phyloP scores from a whole-genome alignment of 306 rosid genomes.

The Argentina anserina region DNA sequence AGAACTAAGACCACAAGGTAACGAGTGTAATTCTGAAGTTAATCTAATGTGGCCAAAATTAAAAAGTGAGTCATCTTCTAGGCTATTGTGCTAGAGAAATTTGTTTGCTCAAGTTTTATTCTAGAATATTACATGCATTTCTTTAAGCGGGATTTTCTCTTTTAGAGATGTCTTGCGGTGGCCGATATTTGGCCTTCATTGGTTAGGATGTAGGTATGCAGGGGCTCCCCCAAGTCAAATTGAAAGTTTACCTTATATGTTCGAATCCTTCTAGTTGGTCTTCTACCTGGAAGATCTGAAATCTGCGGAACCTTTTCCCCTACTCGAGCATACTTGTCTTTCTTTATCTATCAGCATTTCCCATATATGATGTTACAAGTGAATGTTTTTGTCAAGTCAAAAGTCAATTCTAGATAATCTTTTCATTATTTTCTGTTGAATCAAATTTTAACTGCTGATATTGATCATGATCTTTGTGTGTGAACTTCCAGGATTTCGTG shows the following conservation, averaged over 20 bases:
- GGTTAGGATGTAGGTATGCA: background rate
- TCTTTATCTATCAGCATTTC: background rate
- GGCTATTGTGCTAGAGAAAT: no score
- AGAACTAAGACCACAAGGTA: no score
- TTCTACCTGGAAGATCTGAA: background rate
- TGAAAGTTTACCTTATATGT: background rate
- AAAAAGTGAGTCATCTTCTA: no score
- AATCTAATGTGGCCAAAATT: no score
- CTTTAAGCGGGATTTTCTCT: background rate
- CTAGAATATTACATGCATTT: background rate
- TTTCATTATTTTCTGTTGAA: background rate
- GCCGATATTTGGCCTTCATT: background rate
- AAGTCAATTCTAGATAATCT: background rate
- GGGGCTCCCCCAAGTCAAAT: background rate
- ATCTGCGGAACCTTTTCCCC: background rate
- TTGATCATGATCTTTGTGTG: background rate
- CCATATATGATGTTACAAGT: background rate
- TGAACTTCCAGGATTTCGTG: slow-evolving; percentile 6
- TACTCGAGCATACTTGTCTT: background rate
- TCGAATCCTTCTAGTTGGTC: background rate
- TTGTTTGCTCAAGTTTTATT: no score
- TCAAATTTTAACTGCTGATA: background rate
- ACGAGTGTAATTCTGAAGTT: no score
- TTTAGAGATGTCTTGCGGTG: background rate
- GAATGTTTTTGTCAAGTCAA: background rate